phyloP scores from a whole-genome alignment of 179 eudicot species.

The Sideroxylon spinosum region DNA sequence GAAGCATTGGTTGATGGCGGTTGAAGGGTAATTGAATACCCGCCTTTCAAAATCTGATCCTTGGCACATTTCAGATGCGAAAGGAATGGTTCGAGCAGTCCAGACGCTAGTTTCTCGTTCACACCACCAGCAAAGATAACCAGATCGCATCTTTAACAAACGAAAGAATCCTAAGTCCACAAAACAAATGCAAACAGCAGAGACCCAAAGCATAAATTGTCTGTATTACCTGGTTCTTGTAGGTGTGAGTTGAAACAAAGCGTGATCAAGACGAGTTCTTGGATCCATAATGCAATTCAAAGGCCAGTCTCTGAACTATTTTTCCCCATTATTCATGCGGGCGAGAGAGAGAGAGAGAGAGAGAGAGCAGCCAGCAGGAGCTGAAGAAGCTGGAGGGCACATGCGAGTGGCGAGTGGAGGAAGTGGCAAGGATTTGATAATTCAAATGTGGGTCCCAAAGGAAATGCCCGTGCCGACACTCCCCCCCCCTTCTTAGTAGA shows the following conservation, averaged over 20 bases:
- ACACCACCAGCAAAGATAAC: constrained; percentile 61
- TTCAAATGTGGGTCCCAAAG: constrained; percentile 12
- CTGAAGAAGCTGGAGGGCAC: constrained; percentile 13
- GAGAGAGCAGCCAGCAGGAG: background rate
- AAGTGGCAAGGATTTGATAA: constrained; percentile 3
- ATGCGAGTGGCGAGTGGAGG: background rate
- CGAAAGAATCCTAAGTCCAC: background rate
- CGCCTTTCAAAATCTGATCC: constrained; percentile 78
- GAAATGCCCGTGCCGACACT: constrained; percentile 9
- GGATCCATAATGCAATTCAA: constrained; percentile 46
- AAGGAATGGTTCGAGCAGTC: constrained; percentile 64
- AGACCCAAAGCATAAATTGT: background rate
- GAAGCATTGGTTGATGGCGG: constrained; percentile 40
- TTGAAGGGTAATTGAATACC: constrained; percentile 67
- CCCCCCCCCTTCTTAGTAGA: background rate
- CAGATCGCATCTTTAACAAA: constrained; percentile 57
- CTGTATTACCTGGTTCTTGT: constrained; percentile 66
- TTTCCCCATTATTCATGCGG: constrained; percentile 10
- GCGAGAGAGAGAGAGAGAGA: background rate
- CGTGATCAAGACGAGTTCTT: constrained; percentile 51
- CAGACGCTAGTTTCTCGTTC: constrained; percentile 75
- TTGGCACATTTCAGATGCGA: constrained; percentile 56
- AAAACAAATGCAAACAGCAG: background rate
- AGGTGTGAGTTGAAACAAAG: constrained; percentile 79
- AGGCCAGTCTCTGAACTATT: background rate